Percentiles rank a stretch among this genome's conserved stretches.
Evolutionary conservation across 2,329 filamentous ascomycete genomes (phyloP).

Genomic region (Fusarium subglutinans): DNA sequence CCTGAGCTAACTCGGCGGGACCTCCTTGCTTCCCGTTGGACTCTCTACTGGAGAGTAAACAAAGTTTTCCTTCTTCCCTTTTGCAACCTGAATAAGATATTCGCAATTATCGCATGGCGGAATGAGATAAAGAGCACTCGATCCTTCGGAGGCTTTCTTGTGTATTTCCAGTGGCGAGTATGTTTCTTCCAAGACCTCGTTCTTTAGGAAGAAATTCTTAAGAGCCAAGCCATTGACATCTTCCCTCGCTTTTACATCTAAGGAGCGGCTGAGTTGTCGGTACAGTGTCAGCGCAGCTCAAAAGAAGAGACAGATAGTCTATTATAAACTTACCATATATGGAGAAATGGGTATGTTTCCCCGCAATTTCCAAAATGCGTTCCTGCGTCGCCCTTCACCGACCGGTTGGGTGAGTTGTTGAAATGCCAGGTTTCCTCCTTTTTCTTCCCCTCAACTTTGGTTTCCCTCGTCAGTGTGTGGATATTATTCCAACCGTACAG

Average conservation of each 20-base stretch:
- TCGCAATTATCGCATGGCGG: neutral
- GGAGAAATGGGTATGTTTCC: neutral
- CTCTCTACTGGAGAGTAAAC: neutral
- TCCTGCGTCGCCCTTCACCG: neutral
- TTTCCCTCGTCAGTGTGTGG: neutral
- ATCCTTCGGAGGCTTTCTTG: neutral
- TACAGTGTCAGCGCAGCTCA: neutral
- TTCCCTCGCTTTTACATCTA: no score
- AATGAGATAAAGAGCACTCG: neutral
- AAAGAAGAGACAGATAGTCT: no score
- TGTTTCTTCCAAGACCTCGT: neutral
- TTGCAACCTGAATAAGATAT: neutral
- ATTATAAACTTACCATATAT: neutral
- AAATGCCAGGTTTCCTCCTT: neutral
- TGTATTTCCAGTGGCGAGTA: neutral
- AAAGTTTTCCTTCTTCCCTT: neutral
- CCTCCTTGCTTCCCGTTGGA: neutral
- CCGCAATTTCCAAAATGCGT: neutral
- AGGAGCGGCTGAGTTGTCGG: neutral
- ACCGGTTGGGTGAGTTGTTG: neutral
- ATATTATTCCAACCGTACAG: neutral
- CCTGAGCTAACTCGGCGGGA: no score
- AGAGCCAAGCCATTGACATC: neutral
- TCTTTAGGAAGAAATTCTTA: neutral
- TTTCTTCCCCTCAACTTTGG: no score